Percentiles rank a stretch among this genome's conserved stretches.
Evolutionary conservation across 139 green algal species (phyloP).

Genomic region (Closterium sp.): DNA sequence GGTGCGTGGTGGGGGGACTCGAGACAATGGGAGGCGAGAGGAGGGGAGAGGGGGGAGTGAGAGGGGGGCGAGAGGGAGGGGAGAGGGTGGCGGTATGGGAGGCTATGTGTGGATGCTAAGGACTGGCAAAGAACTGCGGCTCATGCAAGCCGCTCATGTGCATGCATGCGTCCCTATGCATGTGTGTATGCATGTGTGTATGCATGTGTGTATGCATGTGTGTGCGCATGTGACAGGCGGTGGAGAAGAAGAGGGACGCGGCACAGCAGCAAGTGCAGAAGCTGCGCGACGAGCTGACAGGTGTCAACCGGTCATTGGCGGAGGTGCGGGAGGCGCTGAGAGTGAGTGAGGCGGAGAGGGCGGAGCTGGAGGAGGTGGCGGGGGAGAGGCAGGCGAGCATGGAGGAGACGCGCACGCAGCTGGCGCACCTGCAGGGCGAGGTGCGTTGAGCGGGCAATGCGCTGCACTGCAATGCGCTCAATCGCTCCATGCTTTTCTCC

Average conservation of each 20-base stretch:
- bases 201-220: background rate
- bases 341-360: background rate
- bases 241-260: background rate
- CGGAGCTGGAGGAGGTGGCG: background rate
- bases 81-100: no score
- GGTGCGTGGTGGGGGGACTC: no score
- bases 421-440: background rate
- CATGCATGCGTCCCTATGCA: background rate
- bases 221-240: background rate
- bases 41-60: background rate
- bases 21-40: no score
- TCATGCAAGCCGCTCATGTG: no score
- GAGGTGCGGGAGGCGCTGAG: background rate
- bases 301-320: background rate
- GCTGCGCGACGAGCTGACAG: background rate
- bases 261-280: background rate
- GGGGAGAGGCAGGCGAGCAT: background rate
- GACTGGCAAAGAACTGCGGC: no score
- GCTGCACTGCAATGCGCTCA: no score
- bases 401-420: background rate
- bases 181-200: background rate
- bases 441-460: background rate
- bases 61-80: no score
- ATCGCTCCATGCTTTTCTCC: no score
- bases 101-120: no score